Conservation (phyloP, 148 eudicot species). For the Vaccinium darrowii region DNA sequence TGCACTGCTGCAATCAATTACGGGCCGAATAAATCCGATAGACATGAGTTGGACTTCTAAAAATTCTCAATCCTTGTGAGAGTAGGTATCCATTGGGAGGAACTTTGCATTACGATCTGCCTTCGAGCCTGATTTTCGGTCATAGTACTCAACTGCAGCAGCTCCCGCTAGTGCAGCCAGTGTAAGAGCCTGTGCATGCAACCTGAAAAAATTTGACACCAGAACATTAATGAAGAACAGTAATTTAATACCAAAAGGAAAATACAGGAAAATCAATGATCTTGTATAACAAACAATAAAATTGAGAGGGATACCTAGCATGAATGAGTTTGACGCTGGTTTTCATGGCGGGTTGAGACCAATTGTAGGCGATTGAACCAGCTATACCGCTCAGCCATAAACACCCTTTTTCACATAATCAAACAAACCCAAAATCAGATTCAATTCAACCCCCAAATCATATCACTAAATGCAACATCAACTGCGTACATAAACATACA, state of each 20-base stretch:
- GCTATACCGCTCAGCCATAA: slow-evolving; percentile 70
- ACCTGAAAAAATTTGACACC: slow-evolving; percentile 32
- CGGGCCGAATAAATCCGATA: neutral
- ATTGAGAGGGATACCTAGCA: slow-evolving; percentile 48
- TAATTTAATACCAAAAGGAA: neutral
- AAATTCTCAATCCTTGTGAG: slow-evolving; percentile 41
- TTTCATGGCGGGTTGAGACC: slow-evolving; percentile 89
- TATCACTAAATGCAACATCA: neutral
- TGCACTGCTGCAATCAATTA: neutral
- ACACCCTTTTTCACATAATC: slow-evolving; percentile 37
- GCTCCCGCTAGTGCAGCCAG: slow-evolving; percentile 81
- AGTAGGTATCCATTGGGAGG: slow-evolving; percentile 32
- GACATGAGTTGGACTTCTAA: neutral
- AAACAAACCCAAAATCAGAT: neutral
- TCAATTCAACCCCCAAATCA: neutral
- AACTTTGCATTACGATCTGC: slow-evolving; percentile 45
- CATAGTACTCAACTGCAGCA: slow-evolving; percentile 72
- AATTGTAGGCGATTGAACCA: slow-evolving; percentile 77
- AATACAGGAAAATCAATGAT: neutral
- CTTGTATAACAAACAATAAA: neutral
- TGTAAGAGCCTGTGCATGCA: slow-evolving; percentile 85
- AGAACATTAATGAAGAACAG: neutral
- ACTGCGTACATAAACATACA: neutral
- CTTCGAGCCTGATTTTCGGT: slow-evolving; percentile 46
- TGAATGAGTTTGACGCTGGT: slow-evolving; percentile 82